Evolutionary conservation across 2,329 filamentous ascomycete genomes (phyloP).

Genomic region (Sclerotinia glacialis): DNA sequence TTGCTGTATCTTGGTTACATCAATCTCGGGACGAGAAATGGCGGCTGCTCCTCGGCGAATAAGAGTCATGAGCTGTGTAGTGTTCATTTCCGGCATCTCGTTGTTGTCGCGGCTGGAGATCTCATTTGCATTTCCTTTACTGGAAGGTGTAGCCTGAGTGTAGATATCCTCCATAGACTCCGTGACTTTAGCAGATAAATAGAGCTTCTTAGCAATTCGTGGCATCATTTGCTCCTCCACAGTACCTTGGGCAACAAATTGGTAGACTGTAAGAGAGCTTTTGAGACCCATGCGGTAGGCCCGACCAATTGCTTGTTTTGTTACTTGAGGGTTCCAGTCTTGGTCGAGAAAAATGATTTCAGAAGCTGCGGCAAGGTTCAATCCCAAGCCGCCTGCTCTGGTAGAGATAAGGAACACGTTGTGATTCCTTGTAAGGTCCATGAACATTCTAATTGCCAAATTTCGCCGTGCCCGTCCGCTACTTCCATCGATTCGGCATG

Average conservation of each 20-base stretch:
- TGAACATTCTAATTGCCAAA: slow-evolving; percentile 90
- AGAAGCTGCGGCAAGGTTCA: slow-evolving; percentile 93
- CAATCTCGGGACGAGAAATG: slow-evolving; percentile 50
- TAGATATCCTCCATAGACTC: slow-evolving; percentile 57
- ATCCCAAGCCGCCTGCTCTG: slow-evolving; percentile 89
- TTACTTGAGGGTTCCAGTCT: slow-evolving; percentile 97
- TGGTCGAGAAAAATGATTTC: slow-evolving; percentile 97
- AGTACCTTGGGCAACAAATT: slow-evolving; percentile 81
- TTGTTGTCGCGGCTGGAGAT: slow-evolving; percentile 39
- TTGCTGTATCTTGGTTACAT: slow-evolving; percentile 55
- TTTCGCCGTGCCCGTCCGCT: slow-evolving; percentile 83
- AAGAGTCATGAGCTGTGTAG: slow-evolving; percentile 52
- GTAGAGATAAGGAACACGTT: slow-evolving; percentile 94
- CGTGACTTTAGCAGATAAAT: slow-evolving; percentile 58
- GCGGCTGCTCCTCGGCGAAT: slow-evolving; percentile 54
- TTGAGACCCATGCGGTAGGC: slow-evolving; percentile 95
- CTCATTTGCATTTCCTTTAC: slow-evolving; percentile 36
- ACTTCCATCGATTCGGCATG: slow-evolving; percentile 78
- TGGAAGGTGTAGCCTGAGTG: slow-evolving; percentile 37
- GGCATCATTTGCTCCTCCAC: slow-evolving; percentile 82
- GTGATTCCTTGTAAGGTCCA: slow-evolving; percentile 72
- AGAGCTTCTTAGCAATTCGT: slow-evolving; percentile 53
- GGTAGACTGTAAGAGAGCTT: slow-evolving; percentile 92
- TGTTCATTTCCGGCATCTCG: slow-evolving; percentile 51
- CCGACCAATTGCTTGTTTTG: slow-evolving; percentile 88